Conservation (phyloP, 352 stramenopile species). For the Pythium volutum region DNA sequence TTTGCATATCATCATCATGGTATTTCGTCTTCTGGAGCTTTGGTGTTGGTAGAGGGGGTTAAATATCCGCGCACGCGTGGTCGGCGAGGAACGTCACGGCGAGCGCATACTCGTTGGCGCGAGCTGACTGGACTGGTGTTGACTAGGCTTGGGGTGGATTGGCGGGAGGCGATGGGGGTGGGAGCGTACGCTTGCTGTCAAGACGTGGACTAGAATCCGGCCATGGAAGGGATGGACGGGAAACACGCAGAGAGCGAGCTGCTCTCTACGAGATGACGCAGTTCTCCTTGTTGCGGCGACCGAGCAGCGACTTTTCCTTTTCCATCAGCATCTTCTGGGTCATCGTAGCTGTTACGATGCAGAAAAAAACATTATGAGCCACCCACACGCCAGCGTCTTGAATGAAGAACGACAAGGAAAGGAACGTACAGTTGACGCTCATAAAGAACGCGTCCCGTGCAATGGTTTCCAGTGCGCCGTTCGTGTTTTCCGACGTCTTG, state of each 20-base stretch:
- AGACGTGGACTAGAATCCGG: constrained; percentile 12
- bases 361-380: constrained; percentile 5
- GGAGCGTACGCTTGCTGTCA: constrained; percentile 24
- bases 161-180: neutral
- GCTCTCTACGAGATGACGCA: constrained; percentile 59
- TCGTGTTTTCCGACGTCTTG: constrained; percentile 87
- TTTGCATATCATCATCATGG: neutral
- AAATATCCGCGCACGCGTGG: constrained; percentile 25
- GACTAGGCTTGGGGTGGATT: too few relatives aligned
- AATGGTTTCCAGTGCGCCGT: constrained; percentile 83
- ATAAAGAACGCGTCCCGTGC: constrained; percentile 83
- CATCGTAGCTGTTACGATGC: constrained; percentile 41
- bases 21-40: neutral
- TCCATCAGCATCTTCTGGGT: constrained; percentile 80
- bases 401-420: neutral
- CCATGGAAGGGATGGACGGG: neutral
- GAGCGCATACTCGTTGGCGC: constrained; percentile 18
- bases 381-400: neutral
- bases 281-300: constrained; percentile 77
- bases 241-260: neutral
- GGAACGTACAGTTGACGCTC: constrained; percentile 76
- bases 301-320: constrained; percentile 69
- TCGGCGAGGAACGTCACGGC: constrained; percentile 9
- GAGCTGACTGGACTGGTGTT: neutral
- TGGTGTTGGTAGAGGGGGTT: constrained; percentile 2